Evolutionary conservation across 2,329 filamentous ascomycete species (phyloP), one percentile per base, ranked within the genome.

Genomic region (Lasiodiplodia citricola): DNA sequence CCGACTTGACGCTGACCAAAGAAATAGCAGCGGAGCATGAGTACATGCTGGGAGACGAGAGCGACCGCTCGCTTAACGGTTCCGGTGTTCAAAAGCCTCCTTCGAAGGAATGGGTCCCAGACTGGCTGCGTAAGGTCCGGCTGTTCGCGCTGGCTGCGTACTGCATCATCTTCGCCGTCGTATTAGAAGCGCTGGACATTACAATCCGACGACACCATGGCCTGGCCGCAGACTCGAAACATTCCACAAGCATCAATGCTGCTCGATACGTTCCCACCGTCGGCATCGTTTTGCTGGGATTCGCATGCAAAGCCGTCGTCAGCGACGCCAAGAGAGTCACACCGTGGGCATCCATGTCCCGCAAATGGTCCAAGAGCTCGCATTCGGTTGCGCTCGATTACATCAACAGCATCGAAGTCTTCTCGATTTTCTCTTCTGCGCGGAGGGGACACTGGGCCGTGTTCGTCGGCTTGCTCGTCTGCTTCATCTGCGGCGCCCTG

Each of bases 391-490:
- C 58, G 11, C 38, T 68, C 16, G 66, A 68, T 25, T 68, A 68
- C 51, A 54, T 64, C 44, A 68, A 28, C 51, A 47, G 41, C 47
- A 63, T 41, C 51, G 66, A 68, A 25, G 50, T 31, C 8, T 37
- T 68, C 18, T 35, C 47, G 11, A 35, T 68, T 6, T 18, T 68
- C 23, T 25, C 47, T 3, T 35, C 66, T 7, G 50, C 57, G 4
- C 66, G 66, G 21, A 63, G 57, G 23, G 55, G 31, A 23, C 66
- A 68, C 37, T 68, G 66, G 66, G 47, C 57, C 50, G 66, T 68
- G 10, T 44, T 56, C 8, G 18, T 28, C 8, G 56, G 47, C 2
- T 5, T 68, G 16, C 1, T 64, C n/a, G 58, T 68, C 7, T 58
- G 66, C 10, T 63, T 68, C 38, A 18, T 68, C 16, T 68, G 57